These are phyloP conservation scores for Sarocladium strictum DNA, from an alignment of 2,329 filamentous ascomycete genomes.

Conservation along the genomic window DNA sequence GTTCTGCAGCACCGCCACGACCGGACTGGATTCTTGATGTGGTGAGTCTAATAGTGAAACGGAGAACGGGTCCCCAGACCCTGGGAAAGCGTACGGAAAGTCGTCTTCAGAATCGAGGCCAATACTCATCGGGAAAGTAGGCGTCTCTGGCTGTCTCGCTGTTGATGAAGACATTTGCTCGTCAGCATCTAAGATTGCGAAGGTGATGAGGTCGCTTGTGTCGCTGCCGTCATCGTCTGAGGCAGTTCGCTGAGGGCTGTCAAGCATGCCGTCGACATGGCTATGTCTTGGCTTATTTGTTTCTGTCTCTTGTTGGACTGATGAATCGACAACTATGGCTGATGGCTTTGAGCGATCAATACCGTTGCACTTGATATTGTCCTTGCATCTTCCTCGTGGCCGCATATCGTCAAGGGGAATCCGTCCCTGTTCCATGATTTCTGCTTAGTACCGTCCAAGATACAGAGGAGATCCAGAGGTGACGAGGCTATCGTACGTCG, in stretches of 20 bases:
- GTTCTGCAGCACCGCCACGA: slow-evolving; percentile 14
- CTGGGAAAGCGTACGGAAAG: not conserved
- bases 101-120: not conserved
- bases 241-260: not conserved
- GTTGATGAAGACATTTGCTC: not conserved
- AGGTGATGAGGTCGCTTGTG: slow-evolving; percentile 8
- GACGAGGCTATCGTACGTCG: too few species aligned
- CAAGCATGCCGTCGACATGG: not conserved
- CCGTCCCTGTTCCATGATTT: slow-evolving; percentile 9
- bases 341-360: not conserved
- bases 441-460: too few species aligned
- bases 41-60: too few species aligned
- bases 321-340: not conserved
- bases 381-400: not conserved
- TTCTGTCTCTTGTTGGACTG: not conserved
- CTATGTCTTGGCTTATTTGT: not conserved
- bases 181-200: not conserved
- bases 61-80: not conserved
- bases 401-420: slow-evolving; percentile 15
- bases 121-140: not conserved
- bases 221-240: not conserved
- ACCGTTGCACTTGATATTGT: not conserved
- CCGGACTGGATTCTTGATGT: not conserved
- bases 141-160: not conserved
- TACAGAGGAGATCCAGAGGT: too few species aligned